phyloP scores from a whole-genome alignment of 805 yeast genomes.

The Sungouiozyma ichnusensis region DNA sequence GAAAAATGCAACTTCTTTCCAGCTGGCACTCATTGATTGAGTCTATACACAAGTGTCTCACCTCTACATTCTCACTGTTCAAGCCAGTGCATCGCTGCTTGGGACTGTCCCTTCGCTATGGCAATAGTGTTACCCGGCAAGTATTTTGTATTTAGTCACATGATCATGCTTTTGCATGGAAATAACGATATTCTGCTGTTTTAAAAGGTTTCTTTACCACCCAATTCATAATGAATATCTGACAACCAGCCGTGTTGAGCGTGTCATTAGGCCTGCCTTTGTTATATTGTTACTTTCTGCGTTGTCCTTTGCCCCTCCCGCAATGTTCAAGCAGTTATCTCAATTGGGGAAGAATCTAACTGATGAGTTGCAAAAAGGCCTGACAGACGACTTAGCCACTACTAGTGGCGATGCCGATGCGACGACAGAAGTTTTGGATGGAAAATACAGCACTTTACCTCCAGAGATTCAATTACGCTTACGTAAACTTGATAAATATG shows the following conservation, averaged over 20 bases:
- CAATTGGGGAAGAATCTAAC: constrained; percentile 54
- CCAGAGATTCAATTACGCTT: constrained; percentile 50
- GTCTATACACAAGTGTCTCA: no score
- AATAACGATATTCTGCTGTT: no score
- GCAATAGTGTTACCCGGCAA: not conserved
- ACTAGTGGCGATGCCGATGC: constrained; percentile 2
- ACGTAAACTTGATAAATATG: constrained; percentile 74
- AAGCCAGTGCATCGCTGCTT: no score
- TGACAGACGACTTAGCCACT: constrained; percentile 20
- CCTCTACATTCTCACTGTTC: no score
- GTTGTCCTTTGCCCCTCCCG: not conserved
- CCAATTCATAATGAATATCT: no score
- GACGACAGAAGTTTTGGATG: not conserved
- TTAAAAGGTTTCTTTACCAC: not conserved
- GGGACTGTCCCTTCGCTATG: no score
- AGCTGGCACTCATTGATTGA: no score
- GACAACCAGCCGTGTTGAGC: no score
- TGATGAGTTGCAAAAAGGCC: constrained; percentile 46
- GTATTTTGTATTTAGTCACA: no score
- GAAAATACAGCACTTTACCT: constrained; percentile 35
- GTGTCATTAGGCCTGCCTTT: not conserved
- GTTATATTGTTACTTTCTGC: not conserved
- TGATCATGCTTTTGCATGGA: no score
- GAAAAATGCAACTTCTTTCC: no score
- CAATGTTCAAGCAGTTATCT: constrained; percentile 46